Base-by-base conservation (phyloP, 495 filamentous ascomycete species). In the Pyrenopolyporus hunteri region DNA sequence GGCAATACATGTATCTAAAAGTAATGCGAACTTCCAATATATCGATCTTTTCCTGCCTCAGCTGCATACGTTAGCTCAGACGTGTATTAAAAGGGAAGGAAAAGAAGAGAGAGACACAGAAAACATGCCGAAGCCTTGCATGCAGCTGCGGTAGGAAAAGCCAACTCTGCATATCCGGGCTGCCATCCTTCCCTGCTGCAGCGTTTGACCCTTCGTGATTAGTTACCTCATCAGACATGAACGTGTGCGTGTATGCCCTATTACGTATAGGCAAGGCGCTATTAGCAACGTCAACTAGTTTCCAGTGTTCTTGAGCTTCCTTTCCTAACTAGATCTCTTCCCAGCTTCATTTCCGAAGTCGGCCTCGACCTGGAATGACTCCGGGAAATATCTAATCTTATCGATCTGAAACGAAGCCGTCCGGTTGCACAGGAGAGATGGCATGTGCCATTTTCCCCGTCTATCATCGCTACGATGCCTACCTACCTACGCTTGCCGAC, bases 81-180 rank as follows among this genome's bases (percentile, higher is more conserved):
- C 13, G 13, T 45, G 26, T 6, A 28, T 28, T 9, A 28, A 22
- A 9, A 13, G 8, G 2, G 1, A n/a, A 28, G 1, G 40, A 10
- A 42, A 36, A 43, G 42, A 28, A 44, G 43, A 10, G 23, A 20
- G 16, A 25, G 1, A n/a, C n/a, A n/a, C n/a, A n/a, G n/a, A n/a
- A n/a, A n/a, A n/a, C n/a, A n/a, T n/a, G n/a, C 22, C 22, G 33
- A 8, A 35, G 17, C 29, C 9, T 37, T 53, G 42, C 48, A 64
- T 58, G 28, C 49, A 36, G 26, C 13, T 44, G 45, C 51, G n/a
- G 50, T 14, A 59, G 55, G 49, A 50, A 55, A 16, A 59, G 49
- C 48, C 43, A 54, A 43, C 22, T 47, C 10, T 64, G 55, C 61
- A 48, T 64, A 57, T 23, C 61, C 55, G 55, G 32, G 13, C 53